These are phyloP conservation scores for Emergomyces pasteurianus DNA, from an alignment of 2,329 filamentous ascomycete genomes.

Conservation along the genomic window DNA sequence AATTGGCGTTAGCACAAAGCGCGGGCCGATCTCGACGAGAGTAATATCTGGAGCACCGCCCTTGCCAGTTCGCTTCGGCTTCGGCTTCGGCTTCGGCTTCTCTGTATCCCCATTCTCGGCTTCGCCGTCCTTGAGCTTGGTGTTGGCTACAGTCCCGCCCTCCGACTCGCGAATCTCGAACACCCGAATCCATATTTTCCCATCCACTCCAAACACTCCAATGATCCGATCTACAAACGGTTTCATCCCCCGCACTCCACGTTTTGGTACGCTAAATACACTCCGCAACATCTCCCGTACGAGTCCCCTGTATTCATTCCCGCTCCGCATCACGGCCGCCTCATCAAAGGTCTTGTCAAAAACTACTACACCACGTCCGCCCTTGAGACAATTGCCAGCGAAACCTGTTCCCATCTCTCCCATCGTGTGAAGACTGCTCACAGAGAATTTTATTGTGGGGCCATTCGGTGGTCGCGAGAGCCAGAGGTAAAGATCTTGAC, in stretches of 20 bases:
- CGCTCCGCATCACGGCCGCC: slow-evolving; percentile 56
- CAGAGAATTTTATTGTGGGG: slow-evolving; percentile 49
- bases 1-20: slow-evolving; percentile 87
- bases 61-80: slow-evolving; percentile 29
- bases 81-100: slow-evolving; percentile 27
- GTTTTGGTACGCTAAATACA: slow-evolving; percentile 80
- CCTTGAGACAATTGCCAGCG: slow-evolving; percentile 92
- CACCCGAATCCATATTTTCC: slow-evolving; percentile 90
- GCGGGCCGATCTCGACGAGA: slow-evolving; percentile 84
- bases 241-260: slow-evolving; percentile 73
- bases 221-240: slow-evolving; percentile 95
- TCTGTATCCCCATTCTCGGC: slow-evolving; percentile 31
- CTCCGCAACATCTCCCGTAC: slow-evolving; percentile 83
- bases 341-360: slow-evolving; percentile 82
- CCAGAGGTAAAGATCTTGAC: slow-evolving; percentile 90
- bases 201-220: slow-evolving; percentile 79
- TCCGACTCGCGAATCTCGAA: slow-evolving; percentile 88
- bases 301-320: slow-evolving; percentile 33
- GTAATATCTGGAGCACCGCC: slow-evolving; percentile 59
- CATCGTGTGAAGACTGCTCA: slow-evolving; percentile 72
- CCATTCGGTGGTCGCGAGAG: slow-evolving; percentile 82
- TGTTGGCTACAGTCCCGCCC: slow-evolving; percentile 34
- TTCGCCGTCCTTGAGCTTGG: slow-evolving; percentile 28
- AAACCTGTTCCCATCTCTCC: slow-evolving; percentile 74
- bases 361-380: slow-evolving; percentile 77